A percentile compares a stretch with the other conserved stretches of the same genome.
phyloP scores from a whole-genome alignment of 345 rosid species.

The Aquilaria yunnanensis region DNA sequence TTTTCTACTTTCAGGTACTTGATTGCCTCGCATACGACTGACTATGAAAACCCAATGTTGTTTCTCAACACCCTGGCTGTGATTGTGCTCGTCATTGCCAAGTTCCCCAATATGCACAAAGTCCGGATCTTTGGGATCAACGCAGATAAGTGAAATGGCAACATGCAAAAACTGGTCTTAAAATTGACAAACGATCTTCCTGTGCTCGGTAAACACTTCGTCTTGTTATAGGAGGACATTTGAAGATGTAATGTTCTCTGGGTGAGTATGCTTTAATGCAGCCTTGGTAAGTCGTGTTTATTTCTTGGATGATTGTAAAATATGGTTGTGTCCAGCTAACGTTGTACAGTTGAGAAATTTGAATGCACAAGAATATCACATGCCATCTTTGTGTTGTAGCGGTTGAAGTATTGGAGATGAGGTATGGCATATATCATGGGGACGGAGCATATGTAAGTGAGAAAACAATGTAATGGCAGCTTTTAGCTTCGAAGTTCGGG shows the following conservation, averaged over 20 bases:
- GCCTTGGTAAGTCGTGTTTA: neutral
- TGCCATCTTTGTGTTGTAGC: too few relatives aligned
- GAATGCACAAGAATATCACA: neutral
- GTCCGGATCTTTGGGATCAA: conserved; percentile 98
- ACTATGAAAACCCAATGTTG: conserved; percentile 87
- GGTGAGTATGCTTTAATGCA: conserved; percentile 13
- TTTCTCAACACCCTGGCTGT: conserved; percentile 87
- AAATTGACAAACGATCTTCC: conserved; percentile 15
- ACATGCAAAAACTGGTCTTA: neutral
- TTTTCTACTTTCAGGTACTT: conserved; percentile 47
- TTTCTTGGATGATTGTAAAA: conserved; percentile 14
- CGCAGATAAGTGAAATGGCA: conserved; percentile 38
- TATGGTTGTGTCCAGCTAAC: conserved; percentile 6
- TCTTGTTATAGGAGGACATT: conserved; percentile 24
- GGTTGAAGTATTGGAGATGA: too few relatives aligned
- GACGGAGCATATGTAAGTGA: too few relatives aligned
- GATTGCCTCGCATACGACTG: conserved; percentile 97
- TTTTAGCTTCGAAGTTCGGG: too few relatives aligned
- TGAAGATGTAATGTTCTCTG: conserved; percentile 16
- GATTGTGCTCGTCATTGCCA: conserved; percentile 80
- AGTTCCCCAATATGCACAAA: conserved; percentile 99
- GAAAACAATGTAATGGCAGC: too few relatives aligned
- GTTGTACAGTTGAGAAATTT: conserved; percentile 30
- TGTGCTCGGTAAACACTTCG: conserved; percentile 22
- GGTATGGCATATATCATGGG: too few relatives aligned